phyloP scores from a whole-genome alignment of 2,329 filamentous ascomycete genomes.

The Trichoderma pleuroti region DNA sequence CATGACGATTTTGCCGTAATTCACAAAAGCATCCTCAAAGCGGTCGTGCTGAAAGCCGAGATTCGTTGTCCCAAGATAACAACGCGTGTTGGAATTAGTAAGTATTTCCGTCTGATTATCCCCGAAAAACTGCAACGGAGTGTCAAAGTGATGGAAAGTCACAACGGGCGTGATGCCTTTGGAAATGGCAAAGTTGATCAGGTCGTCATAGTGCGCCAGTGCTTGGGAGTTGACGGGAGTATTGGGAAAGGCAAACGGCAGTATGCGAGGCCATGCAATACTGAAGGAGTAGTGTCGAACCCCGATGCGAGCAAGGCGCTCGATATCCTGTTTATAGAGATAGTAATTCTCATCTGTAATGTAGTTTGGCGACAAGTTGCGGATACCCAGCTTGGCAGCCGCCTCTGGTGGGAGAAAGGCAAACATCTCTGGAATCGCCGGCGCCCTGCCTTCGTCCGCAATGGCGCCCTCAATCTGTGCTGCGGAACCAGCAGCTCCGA shows the following conservation, averaged over 20 bases:
- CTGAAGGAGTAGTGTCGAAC: background rate
- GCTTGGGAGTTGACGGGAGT: background rate
- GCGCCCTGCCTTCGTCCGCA: background rate
- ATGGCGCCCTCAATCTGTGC: background rate
- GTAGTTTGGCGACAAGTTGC: background rate
- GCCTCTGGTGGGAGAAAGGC: background rate
- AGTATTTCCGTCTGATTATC: background rate
- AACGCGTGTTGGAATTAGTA: background rate
- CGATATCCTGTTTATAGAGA: background rate
- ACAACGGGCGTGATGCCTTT: background rate
- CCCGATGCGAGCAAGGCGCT: background rate
- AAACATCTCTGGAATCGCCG: background rate
- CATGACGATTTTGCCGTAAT: background rate
- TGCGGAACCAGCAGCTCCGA: background rate
- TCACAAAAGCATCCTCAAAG: background rate
- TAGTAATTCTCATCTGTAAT: background rate
- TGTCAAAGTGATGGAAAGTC: background rate
- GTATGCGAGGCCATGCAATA: background rate
- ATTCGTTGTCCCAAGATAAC: background rate
- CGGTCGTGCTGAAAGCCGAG: background rate
- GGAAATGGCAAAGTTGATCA: background rate
- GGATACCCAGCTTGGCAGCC: background rate
- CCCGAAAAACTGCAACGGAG: background rate
- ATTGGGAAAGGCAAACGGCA: background rate
- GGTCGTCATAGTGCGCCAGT: background rate